Conservation (phyloP, 108 stramenopile genomes). For the Nitzschia sp. region DNA sequence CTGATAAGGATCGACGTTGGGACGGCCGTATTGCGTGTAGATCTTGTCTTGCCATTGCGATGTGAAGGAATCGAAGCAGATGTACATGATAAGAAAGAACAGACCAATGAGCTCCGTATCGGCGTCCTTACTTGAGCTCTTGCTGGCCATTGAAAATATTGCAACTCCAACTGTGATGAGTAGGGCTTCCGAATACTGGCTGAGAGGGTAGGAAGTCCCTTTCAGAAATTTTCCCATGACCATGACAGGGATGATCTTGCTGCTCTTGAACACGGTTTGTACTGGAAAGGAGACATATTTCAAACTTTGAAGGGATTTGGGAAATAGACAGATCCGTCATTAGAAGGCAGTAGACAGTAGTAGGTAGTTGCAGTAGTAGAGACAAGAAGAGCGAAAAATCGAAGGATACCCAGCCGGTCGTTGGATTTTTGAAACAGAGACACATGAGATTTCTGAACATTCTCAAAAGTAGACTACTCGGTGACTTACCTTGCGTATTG, state of each 20-base stretch:
- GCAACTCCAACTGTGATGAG: slow-evolving; percentile 91
- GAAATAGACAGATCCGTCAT: too few species aligned
- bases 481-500: too few species aligned
- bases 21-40: slow-evolving; percentile 89
- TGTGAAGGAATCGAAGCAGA: slow-evolving; percentile 97
- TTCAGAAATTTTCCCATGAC: slow-evolving; percentile 86
- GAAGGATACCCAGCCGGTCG: too few species aligned
- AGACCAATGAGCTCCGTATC: slow-evolving; percentile 86
- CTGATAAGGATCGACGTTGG: slow-evolving; percentile 92
- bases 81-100: slow-evolving; percentile 90
- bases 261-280: slow-evolving; percentile 95
- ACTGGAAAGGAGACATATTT: slow-evolving; percentile 98
- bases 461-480: too few species aligned
- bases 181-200: slow-evolving; percentile 90
- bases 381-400: too few species aligned
- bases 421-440: too few species aligned
- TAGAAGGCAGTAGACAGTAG: too few species aligned
- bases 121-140: slow-evolving; percentile 51
- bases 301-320: too few species aligned
- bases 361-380: too few species aligned
- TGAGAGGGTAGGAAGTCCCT: slow-evolving; percentile 83
- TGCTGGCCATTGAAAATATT: slow-evolving; percentile 82
- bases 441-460: too few species aligned
- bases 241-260: slow-evolving; percentile 99
- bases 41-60: slow-evolving; percentile 98